Conservation (phyloP, 495 filamentous ascomycete genomes). For the Penicillium chermesinum region DNA sequence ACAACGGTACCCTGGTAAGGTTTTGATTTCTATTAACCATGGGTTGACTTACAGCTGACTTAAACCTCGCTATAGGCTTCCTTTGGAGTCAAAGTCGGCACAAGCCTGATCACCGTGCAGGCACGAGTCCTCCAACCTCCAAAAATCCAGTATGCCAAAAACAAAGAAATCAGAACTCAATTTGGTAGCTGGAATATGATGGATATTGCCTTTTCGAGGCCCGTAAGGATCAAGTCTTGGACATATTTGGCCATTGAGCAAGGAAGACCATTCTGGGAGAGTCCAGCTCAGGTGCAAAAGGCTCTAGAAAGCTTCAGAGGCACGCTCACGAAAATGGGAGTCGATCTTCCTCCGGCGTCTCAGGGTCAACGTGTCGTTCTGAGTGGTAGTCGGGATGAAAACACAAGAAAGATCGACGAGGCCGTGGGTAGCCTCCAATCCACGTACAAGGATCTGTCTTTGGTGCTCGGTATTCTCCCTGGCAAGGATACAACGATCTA, state of each 20-base stretch:
- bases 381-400: conserved; percentile 9
- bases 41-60: too few species aligned
- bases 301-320: conserved; percentile 12
- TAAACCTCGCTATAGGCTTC: conserved; percentile 23
- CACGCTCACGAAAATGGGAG: conserved; percentile 28
- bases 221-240: conserved; percentile 35
- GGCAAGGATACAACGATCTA: conserved; percentile 51
- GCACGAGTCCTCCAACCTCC: conserved; percentile 59
- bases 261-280: not conserved
- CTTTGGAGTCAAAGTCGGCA: conserved; percentile 53
- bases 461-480: conserved; percentile 64
- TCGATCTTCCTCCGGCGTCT: conserved; percentile 12
- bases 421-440: conserved; percentile 28
- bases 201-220: conserved; percentile 37
- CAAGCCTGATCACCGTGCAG: conserved; percentile 56
- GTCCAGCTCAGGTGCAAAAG: not conserved
- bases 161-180: conserved; percentile 20
- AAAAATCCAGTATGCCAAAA: conserved; percentile 41
- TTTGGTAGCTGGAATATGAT: conserved; percentile 55
- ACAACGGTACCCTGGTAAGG: conserved; percentile 28
- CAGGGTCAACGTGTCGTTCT: conserved; percentile 15
- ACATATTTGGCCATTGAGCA: conserved; percentile 23
- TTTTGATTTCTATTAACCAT: too few species aligned
- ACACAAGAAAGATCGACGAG: conserved; percentile 14
- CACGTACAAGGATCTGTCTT: conserved; percentile 19